These are phyloP conservation scores for Eremothecium coryli DNA, from an alignment of 1,139 yeast genomes.

Conservation along the genomic window DNA sequence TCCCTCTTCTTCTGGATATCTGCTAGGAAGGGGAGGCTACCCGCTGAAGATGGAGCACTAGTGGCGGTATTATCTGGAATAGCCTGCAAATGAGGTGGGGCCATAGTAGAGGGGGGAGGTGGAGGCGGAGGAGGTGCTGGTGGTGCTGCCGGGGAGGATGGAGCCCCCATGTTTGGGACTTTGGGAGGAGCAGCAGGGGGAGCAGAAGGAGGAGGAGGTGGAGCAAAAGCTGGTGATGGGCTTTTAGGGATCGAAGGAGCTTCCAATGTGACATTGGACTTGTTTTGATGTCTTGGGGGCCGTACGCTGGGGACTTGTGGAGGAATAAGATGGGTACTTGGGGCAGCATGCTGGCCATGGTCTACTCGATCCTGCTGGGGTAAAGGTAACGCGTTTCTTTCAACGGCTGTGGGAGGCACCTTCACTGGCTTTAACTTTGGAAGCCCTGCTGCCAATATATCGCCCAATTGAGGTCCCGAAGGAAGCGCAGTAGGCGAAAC, in stretches of 20 bases:
- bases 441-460: constrained; percentile 76
- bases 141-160: constrained; percentile 9
- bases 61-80: constrained; percentile 8
- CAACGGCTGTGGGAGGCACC: constrained; percentile 17
- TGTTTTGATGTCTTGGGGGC: constrained; percentile 15
- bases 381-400: constrained; percentile 10
- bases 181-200: constrained; percentile 12
- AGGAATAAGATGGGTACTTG: constrained; percentile 15
- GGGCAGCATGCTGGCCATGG: constrained; percentile 18
- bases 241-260: constrained; percentile 15
- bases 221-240: constrained; percentile 22
- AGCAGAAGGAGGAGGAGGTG: constrained; percentile 14
- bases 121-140: constrained; percentile 17
- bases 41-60: constrained; percentile 17
- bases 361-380: constrained; percentile 14
- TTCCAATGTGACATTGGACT: constrained; percentile 15
- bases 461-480: constrained; percentile 49
- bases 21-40: constrained; percentile 40
- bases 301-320: constrained; percentile 10
- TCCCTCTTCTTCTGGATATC: constrained; percentile 48
- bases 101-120: constrained; percentile 17
- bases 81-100: constrained; percentile 11
- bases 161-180: constrained; percentile 4
- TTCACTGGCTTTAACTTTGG: constrained; percentile 55
- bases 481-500: constrained; percentile 30